Evolutionary conservation across 2,329 filamentous ascomycete genomes (phyloP).

Genomic region (Cryphonectria parasitica): DNA sequence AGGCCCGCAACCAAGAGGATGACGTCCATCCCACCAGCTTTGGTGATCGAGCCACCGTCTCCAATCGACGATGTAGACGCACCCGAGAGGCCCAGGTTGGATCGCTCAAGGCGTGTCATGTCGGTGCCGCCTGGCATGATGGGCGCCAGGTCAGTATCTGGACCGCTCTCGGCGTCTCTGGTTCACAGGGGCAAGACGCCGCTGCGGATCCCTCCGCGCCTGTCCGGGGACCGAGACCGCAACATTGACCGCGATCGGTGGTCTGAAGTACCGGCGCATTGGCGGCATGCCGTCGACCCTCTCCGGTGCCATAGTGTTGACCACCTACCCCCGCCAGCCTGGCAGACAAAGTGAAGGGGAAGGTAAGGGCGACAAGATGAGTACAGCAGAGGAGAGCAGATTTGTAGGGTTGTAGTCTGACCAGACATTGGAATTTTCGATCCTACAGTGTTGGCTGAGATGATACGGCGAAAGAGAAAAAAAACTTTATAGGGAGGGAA

Average conservation of each 20-base stretch:
- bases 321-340: slow-evolving; percentile 11
- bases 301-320: slow-evolving; percentile 17
- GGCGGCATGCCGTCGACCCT: slow-evolving; percentile 17
- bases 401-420: background rate
- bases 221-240: slow-evolving; percentile 1
- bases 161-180: background rate
- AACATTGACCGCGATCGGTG: background rate
- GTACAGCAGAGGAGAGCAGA: background rate
- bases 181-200: background rate
- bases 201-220: slow-evolving; percentile 3
- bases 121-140: slow-evolving; percentile 7
- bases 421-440: background rate
- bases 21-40: slow-evolving; percentile 4
- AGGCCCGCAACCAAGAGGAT: background rate
- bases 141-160: background rate
- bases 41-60: slow-evolving; percentile 5
- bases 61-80: slow-evolving; percentile 3
- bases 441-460: background rate
- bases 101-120: slow-evolving; percentile 3
- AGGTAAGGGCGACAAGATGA: background rate
- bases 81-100: background rate
- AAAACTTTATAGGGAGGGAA: background rate
- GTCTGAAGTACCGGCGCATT: slow-evolving; percentile 16
- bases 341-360: slow-evolving; percentile 1
- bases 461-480: background rate